Evolutionary conservation across 2,329 filamentous ascomycete genomes (phyloP), one percentile per base, ranked within the genome.

Genomic region (Daldinia sp.): DNA sequence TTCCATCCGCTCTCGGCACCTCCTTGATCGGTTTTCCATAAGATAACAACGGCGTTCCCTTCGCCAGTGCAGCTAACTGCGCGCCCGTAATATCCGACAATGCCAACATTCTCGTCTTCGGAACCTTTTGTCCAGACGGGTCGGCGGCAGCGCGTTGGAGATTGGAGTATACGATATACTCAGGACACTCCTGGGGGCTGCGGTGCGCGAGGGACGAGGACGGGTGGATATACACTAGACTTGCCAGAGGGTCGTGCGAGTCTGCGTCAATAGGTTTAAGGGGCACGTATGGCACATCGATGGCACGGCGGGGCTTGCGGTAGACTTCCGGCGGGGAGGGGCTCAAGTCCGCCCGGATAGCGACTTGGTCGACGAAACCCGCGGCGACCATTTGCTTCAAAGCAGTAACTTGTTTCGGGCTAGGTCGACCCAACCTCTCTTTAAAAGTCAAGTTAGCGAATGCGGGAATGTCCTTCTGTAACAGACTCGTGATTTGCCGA

Each of bases 11-110:
- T 67, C 43, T 54, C 10, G 85, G 80, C 11, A 91, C 85, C 81
- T 95, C 94, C 70, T 95, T 95, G 74, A 97, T 89, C 0, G 95
- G 94, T 80, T 98, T 98, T 3, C 93, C 92, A 69, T 94, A 93
- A 34, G 86, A 86, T 19, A 98, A 77, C 55, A 99, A 80, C 49
- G 93, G 92, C 10, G 95, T 98, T 0, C 91, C 92, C 74, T 93
- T 90, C 4, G 93, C 92, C 56, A 98, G 81, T 1, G 87, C 87
- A 3, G 91, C 87, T 4, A 99, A 83, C 75, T 96, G 91, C 2
- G 85, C 84, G 1, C 87, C 90, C 13, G 88, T 91, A 5, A 96
- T 82, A 25, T 94, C 87, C 2, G 93, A 94, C 17, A 99, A 83
- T 3, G 94, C 86, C 74, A 94, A 91, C 91, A 99, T 96, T 41